phyloP scores from a whole-genome alignment of 495 filamentous ascomycete genomes.

The Penicillium fimorum region DNA sequence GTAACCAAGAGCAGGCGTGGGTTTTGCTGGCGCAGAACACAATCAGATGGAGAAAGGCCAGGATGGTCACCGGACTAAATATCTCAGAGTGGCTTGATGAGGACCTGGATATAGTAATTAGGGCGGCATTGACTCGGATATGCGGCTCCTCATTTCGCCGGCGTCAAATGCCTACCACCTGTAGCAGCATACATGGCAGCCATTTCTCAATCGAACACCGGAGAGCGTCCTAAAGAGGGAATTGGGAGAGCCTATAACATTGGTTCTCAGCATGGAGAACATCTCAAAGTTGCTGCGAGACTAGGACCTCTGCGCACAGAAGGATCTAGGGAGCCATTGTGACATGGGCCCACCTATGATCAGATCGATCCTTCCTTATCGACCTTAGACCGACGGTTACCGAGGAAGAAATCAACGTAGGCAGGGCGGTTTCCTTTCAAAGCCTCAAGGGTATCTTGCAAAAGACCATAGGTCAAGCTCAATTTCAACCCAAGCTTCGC shows the following conservation, averaged over 20 bases:
- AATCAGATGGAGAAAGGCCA: not conserved
- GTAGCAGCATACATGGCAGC: not conserved
- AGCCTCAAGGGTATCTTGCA: conserved; percentile 68
- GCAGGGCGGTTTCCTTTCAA: conserved; percentile 65
- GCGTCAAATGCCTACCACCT: not conserved
- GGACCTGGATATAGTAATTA: not conserved
- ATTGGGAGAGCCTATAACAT: not conserved
- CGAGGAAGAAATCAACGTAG: conserved; percentile 68
- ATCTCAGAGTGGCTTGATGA: conserved; percentile 1
- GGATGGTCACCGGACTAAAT: not conserved
- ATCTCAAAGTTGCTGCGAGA: not conserved
- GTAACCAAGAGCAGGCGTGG: not conserved
- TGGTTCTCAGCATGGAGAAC: not conserved
- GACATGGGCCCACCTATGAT: conserved; percentile 6
- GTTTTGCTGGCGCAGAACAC: not conserved
- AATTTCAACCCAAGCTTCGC: conserved; percentile 74
- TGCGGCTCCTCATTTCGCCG: not conserved
- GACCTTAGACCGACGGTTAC: conserved; percentile 30
- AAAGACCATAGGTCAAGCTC: conserved; percentile 75
- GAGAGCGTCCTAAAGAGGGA: not conserved
- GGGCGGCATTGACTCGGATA: not conserved
- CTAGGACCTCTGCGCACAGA: not conserved
- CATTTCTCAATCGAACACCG: not conserved
- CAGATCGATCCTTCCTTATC: conserved; percentile 21
- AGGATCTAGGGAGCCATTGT: not conserved